Base-by-base conservation (phyloP, 208 protist genomes). In the Crithidia acanthocephali region DNA sequence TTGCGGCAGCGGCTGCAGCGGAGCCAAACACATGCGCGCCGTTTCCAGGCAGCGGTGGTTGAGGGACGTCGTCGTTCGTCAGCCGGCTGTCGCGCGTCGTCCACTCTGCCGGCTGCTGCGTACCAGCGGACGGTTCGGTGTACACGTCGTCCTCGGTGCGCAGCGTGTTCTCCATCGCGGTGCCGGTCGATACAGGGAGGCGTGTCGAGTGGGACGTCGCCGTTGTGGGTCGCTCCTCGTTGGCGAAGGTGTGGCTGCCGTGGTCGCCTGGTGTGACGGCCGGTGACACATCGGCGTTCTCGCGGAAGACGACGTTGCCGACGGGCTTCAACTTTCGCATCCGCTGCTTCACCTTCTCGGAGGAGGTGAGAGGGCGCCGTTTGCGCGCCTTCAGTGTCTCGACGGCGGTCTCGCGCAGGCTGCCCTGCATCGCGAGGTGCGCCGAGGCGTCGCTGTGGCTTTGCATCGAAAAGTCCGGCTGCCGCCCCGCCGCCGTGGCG, bases 231-330 rank as follows among this genome's bases (percentile, higher is more conserved):
- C 57, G 23, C 11, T 22, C 59, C 15, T 65, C 44, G 11, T 37
- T 35, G 1, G 2, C 28, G 3, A 51, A 53, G 16, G 18, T 16
- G 20, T 33, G 8, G 5, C 40, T 37, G 0, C 4, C 18, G 28
- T 30, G 8, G 1, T 60, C 37, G 0, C 9, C 2, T 18, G 35
- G 2, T 40, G 18, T 30, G 25, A 51, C 20, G 3, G 23, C 35
- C 52, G 64, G 37, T 23, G 53, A 48, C 30, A 45, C 56, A 1
- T 58, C 66, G 28, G 53, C 51, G 16, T 32, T 47, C 20, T 70
- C 65, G 33, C 72, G 77, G 56, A 84, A 87, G 13, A 87, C 58
- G 10, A 80, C 37, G 66, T 83, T 84, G 51, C 72, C 82, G 5
- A 84, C 60, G 27, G 82, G 74, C 51, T 72, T 84, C 25, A 69